phyloP scores from a whole-genome alignment of 208 protist species.

The Trypanosoma theileri region DNA sequence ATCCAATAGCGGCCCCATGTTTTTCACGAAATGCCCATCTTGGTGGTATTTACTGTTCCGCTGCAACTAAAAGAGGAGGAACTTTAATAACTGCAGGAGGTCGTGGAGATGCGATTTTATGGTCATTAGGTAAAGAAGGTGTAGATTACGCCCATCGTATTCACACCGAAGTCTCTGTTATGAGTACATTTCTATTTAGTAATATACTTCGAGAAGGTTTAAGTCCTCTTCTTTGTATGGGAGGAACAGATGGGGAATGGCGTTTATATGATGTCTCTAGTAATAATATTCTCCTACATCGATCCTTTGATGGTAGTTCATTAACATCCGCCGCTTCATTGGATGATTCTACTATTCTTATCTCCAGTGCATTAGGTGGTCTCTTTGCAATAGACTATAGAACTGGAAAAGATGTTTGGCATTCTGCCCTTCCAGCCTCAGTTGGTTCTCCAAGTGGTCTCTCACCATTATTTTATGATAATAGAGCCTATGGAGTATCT shows the following conservation, averaged over 20 bases:
- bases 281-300: slow-evolving; percentile 30
- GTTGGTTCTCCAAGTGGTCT: slow-evolving; percentile 45
- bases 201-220: slow-evolving; percentile 15
- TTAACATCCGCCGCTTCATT: slow-evolving; percentile 39
- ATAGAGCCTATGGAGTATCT: slow-evolving; percentile 36
- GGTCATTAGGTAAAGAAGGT: slow-evolving; percentile 32
- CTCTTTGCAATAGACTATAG: slow-evolving; percentile 29
- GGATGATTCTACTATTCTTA: slow-evolving; percentile 34
- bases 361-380: slow-evolving; percentile 37
- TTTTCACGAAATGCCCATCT: slow-evolving; percentile 37
- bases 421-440: slow-evolving; percentile 19
- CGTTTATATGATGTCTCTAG: slow-evolving; percentile 37
- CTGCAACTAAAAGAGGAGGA: slow-evolving; percentile 21
- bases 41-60: slow-evolving; percentile 54
- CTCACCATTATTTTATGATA: slow-evolving; percentile 35
- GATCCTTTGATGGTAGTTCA: slow-evolving; percentile 24
- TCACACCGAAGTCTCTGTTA: not conserved
- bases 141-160: slow-evolving; percentile 29
- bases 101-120: slow-evolving; percentile 57
- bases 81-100: slow-evolving; percentile 55
- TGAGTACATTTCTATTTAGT: slow-evolving; percentile 25
- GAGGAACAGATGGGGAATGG: slow-evolving; percentile 51
- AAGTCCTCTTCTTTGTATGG: slow-evolving; percentile 28
- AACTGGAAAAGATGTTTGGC: slow-evolving; percentile 35
- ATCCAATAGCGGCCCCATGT: slow-evolving; percentile 38